Evolutionary conservation across 352 stramenopile species (phyloP), one percentile per base, ranked within the genome.

Genomic region (Phytopythium vexans): DNA sequence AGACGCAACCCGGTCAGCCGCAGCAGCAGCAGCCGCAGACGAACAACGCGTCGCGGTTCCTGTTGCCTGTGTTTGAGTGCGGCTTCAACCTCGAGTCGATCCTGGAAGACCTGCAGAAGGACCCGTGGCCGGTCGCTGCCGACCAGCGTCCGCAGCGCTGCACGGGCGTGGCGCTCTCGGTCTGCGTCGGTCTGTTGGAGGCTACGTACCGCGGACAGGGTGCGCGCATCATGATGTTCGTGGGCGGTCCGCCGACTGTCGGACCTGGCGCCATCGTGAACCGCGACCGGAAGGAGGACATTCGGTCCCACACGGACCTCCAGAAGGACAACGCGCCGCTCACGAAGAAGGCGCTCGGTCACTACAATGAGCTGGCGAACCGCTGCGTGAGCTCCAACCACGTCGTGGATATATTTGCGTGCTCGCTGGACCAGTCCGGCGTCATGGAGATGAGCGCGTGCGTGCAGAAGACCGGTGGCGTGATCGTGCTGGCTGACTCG

Each of bases 401-500:
- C 70, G 95, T 98, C 0, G 93, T 99, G 16, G 97, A 99, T 71
- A 91, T 99, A 39, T 99, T 99, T 74, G 97, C 97, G 3, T 99
- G 97, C 70, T 98, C 90, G 47, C 73, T 99, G 41, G 97, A 99
- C 81, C 92, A 98, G 68, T 91, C 87, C 56, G 97, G 97, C 60
- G 90, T 99, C 54, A 91, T 99, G 73, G 97, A 99, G 77, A 99
- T 99, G 96, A 92, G 93, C 48, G 79, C 87, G 32, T 97, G 97
- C 54, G 94, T 99, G 35, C 93, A 98, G 64, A 96, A 96, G 66
- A 99, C 96, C n/a, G 97, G 97, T 43, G 97, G 97, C 52, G 86
- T 98, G n/a, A 98, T 98, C 69, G 95, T 99, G 12, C 74, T 99
- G 37, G 97, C 92, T 56, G 98, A 99, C 77, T 98, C 82, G 37